phyloP scores from a whole-genome alignment of 2,329 filamentous ascomycete species.

The Fusarium palustre region DNA sequence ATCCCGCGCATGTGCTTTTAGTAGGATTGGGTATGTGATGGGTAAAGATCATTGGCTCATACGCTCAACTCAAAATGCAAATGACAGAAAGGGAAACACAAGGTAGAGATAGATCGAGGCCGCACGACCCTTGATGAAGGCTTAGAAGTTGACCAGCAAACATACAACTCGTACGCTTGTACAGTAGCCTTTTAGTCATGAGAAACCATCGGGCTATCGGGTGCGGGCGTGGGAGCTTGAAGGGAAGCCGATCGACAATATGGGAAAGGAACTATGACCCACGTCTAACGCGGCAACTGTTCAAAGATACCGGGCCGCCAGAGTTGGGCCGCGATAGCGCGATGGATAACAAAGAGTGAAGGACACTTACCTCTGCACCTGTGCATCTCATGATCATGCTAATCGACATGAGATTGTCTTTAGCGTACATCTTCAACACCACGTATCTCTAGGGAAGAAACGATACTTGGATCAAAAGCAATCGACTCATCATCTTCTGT shows the following conservation, averaged over 20 bases:
- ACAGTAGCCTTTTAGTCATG: slow-evolving; percentile 44
- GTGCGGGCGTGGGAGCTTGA: slow-evolving; percentile 24
- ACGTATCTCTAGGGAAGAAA: background rate
- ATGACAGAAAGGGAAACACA: background rate
- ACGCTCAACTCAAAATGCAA: background rate
- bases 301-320: background rate
- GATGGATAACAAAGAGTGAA: slow-evolving; percentile 2
- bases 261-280: slow-evolving; percentile 34
- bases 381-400: background rate
- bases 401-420: background rate
- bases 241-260: slow-evolving; percentile 25
- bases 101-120: slow-evolving; percentile 10
- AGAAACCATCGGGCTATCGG: slow-evolving; percentile 29
- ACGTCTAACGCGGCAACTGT: slow-evolving; percentile 34
- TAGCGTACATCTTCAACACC: slow-evolving; percentile 3
- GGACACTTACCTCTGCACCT: slow-evolving; percentile 23
- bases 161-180: slow-evolving; percentile 32
- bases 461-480: background rate
- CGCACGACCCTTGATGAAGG: no score
- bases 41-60: slow-evolving; percentile 7
- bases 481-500: slow-evolving; percentile 6
- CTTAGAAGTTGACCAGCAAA: slow-evolving; percentile 12
- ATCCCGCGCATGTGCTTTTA: slow-evolving; percentile 45
- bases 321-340: background rate
- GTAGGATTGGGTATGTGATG: slow-evolving; percentile 8